Base-by-base conservation (phyloP, 2,329 filamentous ascomycete species). In the Pestalotiopsis sp. region DNA sequence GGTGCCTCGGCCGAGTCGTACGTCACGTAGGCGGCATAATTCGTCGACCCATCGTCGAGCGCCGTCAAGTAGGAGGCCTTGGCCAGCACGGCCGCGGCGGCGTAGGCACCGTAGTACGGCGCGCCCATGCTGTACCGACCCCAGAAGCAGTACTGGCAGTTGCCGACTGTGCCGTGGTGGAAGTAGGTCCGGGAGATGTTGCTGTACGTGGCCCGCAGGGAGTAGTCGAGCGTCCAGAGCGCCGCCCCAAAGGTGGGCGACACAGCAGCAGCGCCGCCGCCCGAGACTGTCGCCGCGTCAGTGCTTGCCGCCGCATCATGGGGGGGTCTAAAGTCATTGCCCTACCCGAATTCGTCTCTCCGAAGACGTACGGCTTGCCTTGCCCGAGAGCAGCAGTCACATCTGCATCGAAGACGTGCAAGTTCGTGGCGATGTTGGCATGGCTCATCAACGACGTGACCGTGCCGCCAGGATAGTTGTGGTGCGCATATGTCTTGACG, bases 81-180 rank as follows among this genome's bases (percentile, higher is more conserved):
- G 1, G 82, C 81, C 35, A 86, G 72, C 1, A 83, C 75, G n/a
- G 82, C 79, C 2, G 81, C 79, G 1, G 84, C 83, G 3, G 81
- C 81, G 60, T 82, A 83, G 0, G 84, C 85, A 3, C 85, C 85
- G 67, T 84, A 86, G 71, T 86, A 87, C 0, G 85, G 84, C 0
- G 83, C 79, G 0, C 83, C 83, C 78, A 85, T 85, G 56, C 74
- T 78, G 70, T 85, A 83, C 3, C 81, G 76, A 2, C 75, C 75
- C 73, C 73, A 77, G 66, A 77, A 77, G 20, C 57, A 70, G 55
- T 71, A 75, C 73, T 78, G 75, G 75, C 84, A 86, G 71, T 85
- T 83, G 3, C 83, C 84, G 9, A 87, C 80, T 0, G 85, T 87
- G 14, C 84, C 81, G 13, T 84, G 82, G 71, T 87, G 85, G 77